Evolutionary conservation across 2,329 filamentous ascomycete genomes (phyloP), one percentile per base, ranked within the genome.

Genomic region (Clonostachys rhizophaga): DNA sequence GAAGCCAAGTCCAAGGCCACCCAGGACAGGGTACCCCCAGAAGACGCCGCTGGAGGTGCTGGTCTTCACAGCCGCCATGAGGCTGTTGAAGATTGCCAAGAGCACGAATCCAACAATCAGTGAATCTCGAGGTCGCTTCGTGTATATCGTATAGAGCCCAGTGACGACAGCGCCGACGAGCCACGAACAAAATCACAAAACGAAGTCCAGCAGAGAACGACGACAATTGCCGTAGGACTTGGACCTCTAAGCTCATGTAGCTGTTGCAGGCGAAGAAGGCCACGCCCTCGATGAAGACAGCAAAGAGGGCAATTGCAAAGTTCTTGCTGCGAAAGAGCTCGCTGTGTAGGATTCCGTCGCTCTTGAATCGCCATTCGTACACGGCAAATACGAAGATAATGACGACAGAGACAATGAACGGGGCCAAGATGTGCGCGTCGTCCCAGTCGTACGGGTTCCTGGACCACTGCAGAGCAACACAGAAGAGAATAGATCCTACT

Each of bases 261-360:
- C 59, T 66, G 51, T 70, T 71, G n/a, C 60, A 62, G 1, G 66
- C 63, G 45, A 70, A 69, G 50, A 70, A 70, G n/a, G 59, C 60
- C 1, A 69, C 45, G 16, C 67, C 67, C 45, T 70, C 67, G 13
- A 56, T 54, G 37, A 68, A 68, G n/a, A 69, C 58, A 36, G 62
- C 65, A 8, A 62, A 42, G 3, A 65, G 47, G 1, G 63, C 56
- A 46, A 71, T 60, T 17, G 60, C 30, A 46, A 69, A 70, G 52
- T 69, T 70, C 34, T 65, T 57, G 46, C 61, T 58, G 30, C 52
- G 46, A 2, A 35, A 48, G n/a, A n/a, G n/a, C n/a, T n/a, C n/a
- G n/a, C n/a, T n/a, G n/a, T n/a, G n/a, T n/a, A n/a, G n/a, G n/a
- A n/a, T 62, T 39, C 67, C 67, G 45, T 70, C 66, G 35, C 54